Evolutionary conservation across 2,329 filamentous ascomycete species (phyloP), one percentile per base, ranked within the genome.

Genomic region (Daldinia sp.): DNA sequence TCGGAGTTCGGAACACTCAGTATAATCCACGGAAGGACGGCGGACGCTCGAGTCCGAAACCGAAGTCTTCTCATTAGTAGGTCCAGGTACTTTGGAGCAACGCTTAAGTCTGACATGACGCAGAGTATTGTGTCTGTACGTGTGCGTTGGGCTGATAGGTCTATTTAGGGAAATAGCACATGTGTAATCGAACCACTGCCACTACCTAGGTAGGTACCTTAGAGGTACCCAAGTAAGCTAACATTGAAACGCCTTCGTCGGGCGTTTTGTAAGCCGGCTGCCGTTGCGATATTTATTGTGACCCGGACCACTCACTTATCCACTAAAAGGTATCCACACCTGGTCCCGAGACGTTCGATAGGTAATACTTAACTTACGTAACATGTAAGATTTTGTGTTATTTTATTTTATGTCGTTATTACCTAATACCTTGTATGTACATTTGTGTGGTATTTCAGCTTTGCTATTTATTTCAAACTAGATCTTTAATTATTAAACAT

Each of bases 11-110:
- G 57, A 54, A 20, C 28, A 60, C 20, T 30, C 6, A 12, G 6
- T 50, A 48, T 18, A 50, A 26, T 51, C 50, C 3, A 39, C 60
- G 60, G 65, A 42, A 41, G 35, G 26, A 54, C 65, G 65, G 60
- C 44, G 30, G 51, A 28, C 44, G 50, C 51, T 33, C 57, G 53
- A 65, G 65, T 68, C 65, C 65, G 65, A 68, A 57, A 55, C 60
- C 60, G 61, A 64, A 41, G 39, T 35, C 30, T 39, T 54, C 33
- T 4, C 30, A 37, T 54, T 9, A 23, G 51, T 33, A 30, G 46
- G 18, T 23, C 20, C 20, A 50, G 46, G 18, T 51, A 30, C 42
- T 30, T 50, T 50, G 26, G 2, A n/a, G 26, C n/a, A 18, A 13
- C 15, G 46, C 30, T 23, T n/a, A 33, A 30, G 23, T 15, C 46